phyloP scores from a whole-genome alignment of 352 stramenopile species.

The Globisporangium cylindrosporum region DNA sequence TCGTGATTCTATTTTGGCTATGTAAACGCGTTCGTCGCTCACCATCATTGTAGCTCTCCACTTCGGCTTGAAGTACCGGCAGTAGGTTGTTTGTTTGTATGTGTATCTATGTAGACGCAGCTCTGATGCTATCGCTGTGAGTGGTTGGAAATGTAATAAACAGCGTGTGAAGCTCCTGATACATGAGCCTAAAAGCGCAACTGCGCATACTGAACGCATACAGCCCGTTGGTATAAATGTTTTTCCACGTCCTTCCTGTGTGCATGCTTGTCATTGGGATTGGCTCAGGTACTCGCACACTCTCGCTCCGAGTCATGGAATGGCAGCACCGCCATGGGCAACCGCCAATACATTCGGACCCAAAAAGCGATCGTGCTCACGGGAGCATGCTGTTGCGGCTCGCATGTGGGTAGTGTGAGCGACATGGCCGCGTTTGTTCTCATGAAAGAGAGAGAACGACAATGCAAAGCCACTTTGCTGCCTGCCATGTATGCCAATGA shows the following conservation, averaged over 20 bases:
- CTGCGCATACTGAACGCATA: not conserved
- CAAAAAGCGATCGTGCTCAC: not conserved
- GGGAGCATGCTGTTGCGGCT: not conserved
- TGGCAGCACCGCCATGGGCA: not conserved
- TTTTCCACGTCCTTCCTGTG: not conserved
- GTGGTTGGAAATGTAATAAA: slow-evolving; percentile 5
- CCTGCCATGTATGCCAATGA: not conserved
- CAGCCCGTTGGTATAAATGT: not conserved
- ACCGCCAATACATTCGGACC: not conserved
- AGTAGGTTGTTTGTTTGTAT: not conserved
- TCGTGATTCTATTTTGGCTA: not conserved
- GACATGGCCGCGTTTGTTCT: not conserved
- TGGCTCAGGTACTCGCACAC: not conserved
- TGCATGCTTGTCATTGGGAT: not conserved
- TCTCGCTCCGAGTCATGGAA: not conserved
- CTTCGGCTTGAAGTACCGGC: not conserved
- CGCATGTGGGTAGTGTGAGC: not conserved
- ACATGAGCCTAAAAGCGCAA: not conserved
- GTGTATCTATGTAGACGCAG: slow-evolving; percentile 7
- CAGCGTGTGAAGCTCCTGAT: not conserved
- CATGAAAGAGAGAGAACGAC: not conserved
- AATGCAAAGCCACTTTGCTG: not conserved
- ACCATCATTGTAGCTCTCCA: not conserved
- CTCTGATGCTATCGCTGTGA: slow-evolving; percentile 3
- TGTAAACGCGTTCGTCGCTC: not conserved